Base-by-base conservation (phyloP, 1,284 basidiomycete species). In the Ustilago trichophora region DNA sequence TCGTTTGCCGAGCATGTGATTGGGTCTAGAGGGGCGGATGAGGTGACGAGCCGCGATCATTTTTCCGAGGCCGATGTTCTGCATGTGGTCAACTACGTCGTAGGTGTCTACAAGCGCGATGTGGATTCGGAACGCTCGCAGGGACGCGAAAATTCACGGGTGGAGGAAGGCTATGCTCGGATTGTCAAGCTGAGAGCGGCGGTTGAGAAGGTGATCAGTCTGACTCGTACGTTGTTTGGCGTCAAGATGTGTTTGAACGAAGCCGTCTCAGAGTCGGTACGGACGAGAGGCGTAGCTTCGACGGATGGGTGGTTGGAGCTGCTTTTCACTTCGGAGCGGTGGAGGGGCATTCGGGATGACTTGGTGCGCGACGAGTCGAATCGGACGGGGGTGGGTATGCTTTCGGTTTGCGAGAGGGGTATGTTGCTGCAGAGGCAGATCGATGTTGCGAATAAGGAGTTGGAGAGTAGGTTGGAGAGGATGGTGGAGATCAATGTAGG, bases 1-100 rank as follows among this genome's bases (percentile, higher is more conserved):
- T 67, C 64, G 7, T 51, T 67, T 12, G 64, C 64, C 29, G 64
- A 60, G 29, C 57, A 67, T 7, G 57, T 67, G 19, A 11, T 51
- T 1, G 44, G 53, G 7, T 43, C 52, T 24, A 19, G 49, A 2
- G 34, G 21, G 4, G 21, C 25, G 11, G 40, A 21, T 7, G 57
- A 56, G 27, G 34, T 60, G 25, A 41, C 26, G 16, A 19, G 13
- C 0, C 40, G 42, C 6, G 9, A 22, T 12, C 44, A 52, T 16
- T 67, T 57, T 16, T 49, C 35, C 34, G 57, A 51, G 18, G 35
- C 34, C 11, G 64, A 67, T 25, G 57, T 67, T 25, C 13, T 46
- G 21, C 44, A 49, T 16, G 49, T 67, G 26, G 22, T 62, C 15
- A 33, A 45, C 4, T 67, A 40, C 13, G 53, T 60, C 3, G 34